phyloP scores from a whole-genome alignment of 306 rosid species.

The Pueraria montana region DNA sequence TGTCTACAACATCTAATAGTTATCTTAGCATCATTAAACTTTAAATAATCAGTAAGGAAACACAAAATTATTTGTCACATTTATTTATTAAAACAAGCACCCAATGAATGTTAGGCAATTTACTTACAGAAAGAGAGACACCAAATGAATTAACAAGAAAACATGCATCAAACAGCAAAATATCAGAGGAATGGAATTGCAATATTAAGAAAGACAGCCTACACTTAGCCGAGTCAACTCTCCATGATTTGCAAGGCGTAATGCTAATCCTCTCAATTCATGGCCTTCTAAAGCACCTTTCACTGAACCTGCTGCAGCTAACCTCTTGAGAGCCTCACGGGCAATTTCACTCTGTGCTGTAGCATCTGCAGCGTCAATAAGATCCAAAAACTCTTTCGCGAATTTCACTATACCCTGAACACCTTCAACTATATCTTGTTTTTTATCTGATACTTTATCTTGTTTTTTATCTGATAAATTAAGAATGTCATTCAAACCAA shows the following conservation, averaged over 20 bases:
- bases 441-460: slow-evolving; percentile 70
- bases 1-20: background rate
- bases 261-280: slow-evolving; percentile 85
- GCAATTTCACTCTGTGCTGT: slow-evolving; percentile 98
- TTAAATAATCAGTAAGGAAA: slow-evolving; percentile 4
- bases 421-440: slow-evolving; percentile 82
- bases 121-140: background rate
- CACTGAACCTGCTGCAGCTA: slow-evolving; percentile 95
- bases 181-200: slow-evolving; percentile 37
- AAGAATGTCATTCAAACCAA: slow-evolving; percentile 93
- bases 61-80: background rate
- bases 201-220: slow-evolving; percentile 52
- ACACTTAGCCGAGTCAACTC: slow-evolving; percentile 94
- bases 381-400: slow-evolving; percentile 94
- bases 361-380: slow-evolving; percentile 99
- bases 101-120: background rate
- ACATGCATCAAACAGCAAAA: slow-evolving; percentile 41
- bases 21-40: slow-evolving; percentile 23
- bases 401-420: slow-evolving; percentile 96
- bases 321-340: slow-evolving; percentile 94
- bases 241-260: slow-evolving; percentile 97
- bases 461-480: slow-evolving; percentile 83
- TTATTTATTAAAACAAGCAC: background rate
- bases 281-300: slow-evolving; percentile 97
- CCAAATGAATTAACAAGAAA: slow-evolving; percentile 27